phyloP scores from a whole-genome alignment of 164 flowering plant species.

The Aristolochia contorta region DNA sequence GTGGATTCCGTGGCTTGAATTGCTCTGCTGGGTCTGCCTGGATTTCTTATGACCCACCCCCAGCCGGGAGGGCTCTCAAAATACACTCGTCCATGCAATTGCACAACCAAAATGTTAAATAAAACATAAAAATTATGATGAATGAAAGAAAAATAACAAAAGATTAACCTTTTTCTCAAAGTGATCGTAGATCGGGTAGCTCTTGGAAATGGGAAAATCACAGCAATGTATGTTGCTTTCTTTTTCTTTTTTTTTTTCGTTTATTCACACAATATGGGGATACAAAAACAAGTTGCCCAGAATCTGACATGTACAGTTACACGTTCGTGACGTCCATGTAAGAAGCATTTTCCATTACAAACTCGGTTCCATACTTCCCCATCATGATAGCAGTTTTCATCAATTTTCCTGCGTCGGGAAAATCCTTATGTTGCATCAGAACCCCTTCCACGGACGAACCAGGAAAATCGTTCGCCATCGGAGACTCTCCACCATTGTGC shows the following conservation, averaged over 20 bases:
- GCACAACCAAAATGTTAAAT: too few relatives aligned
- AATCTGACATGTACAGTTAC: too few relatives aligned
- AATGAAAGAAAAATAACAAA: too few relatives aligned
- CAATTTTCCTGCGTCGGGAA: conserved; percentile 78
- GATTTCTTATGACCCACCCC: too few relatives aligned
- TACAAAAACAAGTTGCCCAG: too few relatives aligned
- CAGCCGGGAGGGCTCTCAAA: background rate
- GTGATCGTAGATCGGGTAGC: too few relatives aligned
- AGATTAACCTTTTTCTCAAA: too few relatives aligned
- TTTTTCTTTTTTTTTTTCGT: too few relatives aligned
- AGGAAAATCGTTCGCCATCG: background rate
- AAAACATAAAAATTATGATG: too few relatives aligned
- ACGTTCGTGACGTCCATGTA: conserved; percentile 24
- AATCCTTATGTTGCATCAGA: conserved; percentile 76
- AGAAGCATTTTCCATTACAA: conserved; percentile 18
- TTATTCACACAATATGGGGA: too few relatives aligned
- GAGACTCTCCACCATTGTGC: conserved; percentile 32
- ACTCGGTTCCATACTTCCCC: conserved; percentile 37
- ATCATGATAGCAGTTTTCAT: conserved; percentile 76
- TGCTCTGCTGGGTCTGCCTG: background rate
- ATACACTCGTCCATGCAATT: background rate
- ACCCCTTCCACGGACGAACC: conserved; percentile 57
- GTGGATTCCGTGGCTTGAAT: background rate
- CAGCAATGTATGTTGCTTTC: too few relatives aligned
- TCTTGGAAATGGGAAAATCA: too few relatives aligned